Evolutionary conservation across 345 rosid genomes (phyloP).

Genomic region (Euphorbia tirucalli): DNA sequence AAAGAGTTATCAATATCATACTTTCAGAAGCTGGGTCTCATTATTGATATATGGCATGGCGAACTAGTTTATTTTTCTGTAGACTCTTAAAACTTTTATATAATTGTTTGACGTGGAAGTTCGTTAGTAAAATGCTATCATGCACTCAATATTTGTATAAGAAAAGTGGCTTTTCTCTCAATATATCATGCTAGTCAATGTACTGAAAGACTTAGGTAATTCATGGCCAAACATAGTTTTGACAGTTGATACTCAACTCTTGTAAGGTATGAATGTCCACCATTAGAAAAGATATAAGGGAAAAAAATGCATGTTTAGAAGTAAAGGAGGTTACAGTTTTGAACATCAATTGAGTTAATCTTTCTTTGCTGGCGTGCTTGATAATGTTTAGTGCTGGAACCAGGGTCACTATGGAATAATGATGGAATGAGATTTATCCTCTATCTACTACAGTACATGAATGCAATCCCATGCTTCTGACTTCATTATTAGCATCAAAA

Average conservation of each 20-base stretch:
- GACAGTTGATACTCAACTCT: background rate
- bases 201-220: background rate
- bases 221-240: background rate
- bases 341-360: background rate
- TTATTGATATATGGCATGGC: constrained; percentile 4
- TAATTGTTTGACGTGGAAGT: background rate
- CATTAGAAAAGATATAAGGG: background rate
- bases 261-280: background rate
- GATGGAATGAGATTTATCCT: background rate
- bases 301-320: background rate
- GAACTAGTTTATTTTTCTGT: background rate
- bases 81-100: background rate
- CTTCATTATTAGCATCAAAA: background rate
- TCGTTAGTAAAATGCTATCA: background rate
- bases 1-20: background rate
- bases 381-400: background rate
- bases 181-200: background rate
- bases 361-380: background rate
- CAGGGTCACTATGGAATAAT: background rate
- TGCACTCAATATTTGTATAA: background rate
- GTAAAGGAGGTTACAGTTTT: background rate
- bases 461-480: background rate
- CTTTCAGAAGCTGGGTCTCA: background rate
- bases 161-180: background rate
- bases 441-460: background rate